These are phyloP conservation scores for Tylopilus intermedius DNA, from an alignment of 768 basidiomycete species.

Conservation along the genomic window DNA sequence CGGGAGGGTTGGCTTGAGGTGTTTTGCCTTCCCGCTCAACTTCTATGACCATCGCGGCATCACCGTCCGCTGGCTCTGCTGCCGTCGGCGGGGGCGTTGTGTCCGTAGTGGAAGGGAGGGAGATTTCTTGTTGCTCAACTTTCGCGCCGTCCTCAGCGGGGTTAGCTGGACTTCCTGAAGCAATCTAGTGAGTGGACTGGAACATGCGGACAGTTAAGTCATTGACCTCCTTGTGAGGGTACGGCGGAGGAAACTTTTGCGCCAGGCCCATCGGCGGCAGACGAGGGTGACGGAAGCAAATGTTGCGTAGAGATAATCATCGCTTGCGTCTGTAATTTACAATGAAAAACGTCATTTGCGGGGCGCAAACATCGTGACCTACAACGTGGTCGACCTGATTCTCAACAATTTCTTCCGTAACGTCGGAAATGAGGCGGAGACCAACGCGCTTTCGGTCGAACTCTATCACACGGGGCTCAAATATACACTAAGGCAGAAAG, in stretches of 20 bases:
- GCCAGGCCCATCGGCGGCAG: conserved; percentile 22
- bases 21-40: conserved; percentile 40
- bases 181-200: not conserved
- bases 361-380: conserved; percentile 16
- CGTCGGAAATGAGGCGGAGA: conserved; percentile 44
- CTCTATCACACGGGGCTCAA: conserved; percentile 89
- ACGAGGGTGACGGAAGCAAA: conserved; percentile 46
- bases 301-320: conserved; percentile 91
- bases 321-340: conserved; percentile 64
- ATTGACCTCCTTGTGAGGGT: conserved; percentile 27
- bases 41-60: conserved; percentile 43
- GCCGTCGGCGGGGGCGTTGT: conserved; percentile 27
- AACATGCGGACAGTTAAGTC: not conserved
- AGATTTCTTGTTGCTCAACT: conserved; percentile 33
- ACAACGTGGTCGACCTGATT: conserved; percentile 52
- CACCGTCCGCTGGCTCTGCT: conserved; percentile 21
- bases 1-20: conserved; percentile 23
- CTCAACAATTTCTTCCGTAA: conserved; percentile 72
- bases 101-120: conserved; percentile 31
- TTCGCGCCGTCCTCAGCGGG: conserved; percentile 25
- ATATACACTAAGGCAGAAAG: conserved; percentile 61
- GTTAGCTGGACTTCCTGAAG: conserved; percentile 21
- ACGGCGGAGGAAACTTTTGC: conserved; percentile 20
- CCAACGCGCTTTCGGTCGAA: conserved; percentile 71
- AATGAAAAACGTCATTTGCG: conserved; percentile 3